Base-by-base conservation (phyloP, 192 early-diverging fungal genomes). In the Gonapodya sp. region DNA sequence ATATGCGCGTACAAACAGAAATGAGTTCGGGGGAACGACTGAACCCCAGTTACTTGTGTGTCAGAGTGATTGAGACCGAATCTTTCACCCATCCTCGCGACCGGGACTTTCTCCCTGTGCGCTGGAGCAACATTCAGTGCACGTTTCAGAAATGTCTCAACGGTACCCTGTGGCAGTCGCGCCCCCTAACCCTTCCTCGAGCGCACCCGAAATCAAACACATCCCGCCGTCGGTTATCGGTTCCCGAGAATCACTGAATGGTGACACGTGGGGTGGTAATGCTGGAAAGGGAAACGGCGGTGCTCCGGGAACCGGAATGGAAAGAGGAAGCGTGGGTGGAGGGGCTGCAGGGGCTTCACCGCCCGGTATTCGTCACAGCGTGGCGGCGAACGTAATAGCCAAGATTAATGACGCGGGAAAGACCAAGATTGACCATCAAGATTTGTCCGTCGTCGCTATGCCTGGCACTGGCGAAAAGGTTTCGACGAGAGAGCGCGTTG, bases 401-500 rank as follows among this genome's bases (percentile, higher is more conserved):
- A 64, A 64, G 24, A 64, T 64, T 64, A 64, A 64, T 24, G 46
- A 64, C 46, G 46, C 46, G 8, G 46, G 75, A 34, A 77, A 77
- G 31, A 31, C 14, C 8, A 32, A 77, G 31, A 8, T 77, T 8
- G 75, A 77, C 8, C 16, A 18, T 77, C 18, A 32, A 33, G 75
- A 77, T 77, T 33, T 77, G 75, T 77, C 18, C 34, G 30, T 77
- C 75, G 30, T 18, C 8, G 75, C 34, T 77, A 77, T 77, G 75
- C 75, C 75, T 18, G 75, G 34, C 2, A 77, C 92, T 83, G 93
- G 93, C 74, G 86, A 88, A 35, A 87, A 89, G 36, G 93, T 95
- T 31, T 89, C 89, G 36, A 96, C 95, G 16, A 84, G 82, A 1
- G 93, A 93, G 72, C 91, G 95, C 18, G 87, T 92, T 80, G 88